Conservation (phyloP, 768 basidiomycete genomes). For the Suillus fuscotomentosus region DNA sequence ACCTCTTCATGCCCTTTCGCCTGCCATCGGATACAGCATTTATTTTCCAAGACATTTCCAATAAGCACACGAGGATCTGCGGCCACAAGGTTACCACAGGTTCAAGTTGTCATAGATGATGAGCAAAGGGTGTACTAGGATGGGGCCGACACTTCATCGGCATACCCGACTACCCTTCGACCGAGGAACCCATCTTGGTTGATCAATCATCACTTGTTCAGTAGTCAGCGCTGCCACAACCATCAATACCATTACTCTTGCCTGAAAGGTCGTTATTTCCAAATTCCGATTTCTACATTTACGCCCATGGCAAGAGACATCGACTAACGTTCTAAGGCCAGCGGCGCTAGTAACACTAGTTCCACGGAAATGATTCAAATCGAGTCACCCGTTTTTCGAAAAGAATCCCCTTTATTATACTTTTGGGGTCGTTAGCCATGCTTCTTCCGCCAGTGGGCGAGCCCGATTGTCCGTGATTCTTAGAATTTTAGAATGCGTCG, state of each 20-base stretch:
- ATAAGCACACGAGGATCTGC: background rate
- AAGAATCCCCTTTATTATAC: background rate
- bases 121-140: background rate
- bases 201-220: background rate
- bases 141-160: background rate
- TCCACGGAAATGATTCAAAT: background rate
- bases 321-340: background rate
- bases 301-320: background rate
- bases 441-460: background rate
- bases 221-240: background rate
- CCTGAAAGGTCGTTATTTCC: background rate
- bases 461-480: background rate
- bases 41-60: background rate
- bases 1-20: background rate
- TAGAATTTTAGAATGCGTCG: conserved; percentile 1
- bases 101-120: background rate
- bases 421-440: background rate
- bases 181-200: background rate
- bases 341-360: background rate
- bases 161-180: background rate
- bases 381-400: background rate
- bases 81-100: background rate
- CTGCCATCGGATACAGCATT: background rate
- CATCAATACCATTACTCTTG: background rate
- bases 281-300: background rate